Evolutionary conservation across 2,329 filamentous ascomycete genomes (phyloP).

Genomic region (Cladophialophora yegresii): DNA sequence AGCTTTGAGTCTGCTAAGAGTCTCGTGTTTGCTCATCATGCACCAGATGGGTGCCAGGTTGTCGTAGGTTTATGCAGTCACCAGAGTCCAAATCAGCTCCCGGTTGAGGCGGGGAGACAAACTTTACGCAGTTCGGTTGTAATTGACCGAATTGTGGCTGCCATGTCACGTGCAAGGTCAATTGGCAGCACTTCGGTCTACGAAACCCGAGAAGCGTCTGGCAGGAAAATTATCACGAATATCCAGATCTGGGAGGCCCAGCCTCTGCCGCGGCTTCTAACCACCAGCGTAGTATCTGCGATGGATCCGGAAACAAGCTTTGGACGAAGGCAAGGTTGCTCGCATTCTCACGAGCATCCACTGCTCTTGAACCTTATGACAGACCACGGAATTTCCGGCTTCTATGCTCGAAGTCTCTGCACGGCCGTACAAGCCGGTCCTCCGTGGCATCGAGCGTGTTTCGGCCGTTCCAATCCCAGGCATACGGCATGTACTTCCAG

Average conservation of each 20-base stretch:
- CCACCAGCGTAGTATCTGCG: conserved; percentile 11
- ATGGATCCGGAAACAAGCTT: conserved; percentile 8
- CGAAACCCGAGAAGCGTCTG: conserved; percentile 2
- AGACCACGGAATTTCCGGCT: not conserved
- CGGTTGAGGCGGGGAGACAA: conserved; percentile 1
- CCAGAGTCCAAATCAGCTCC: not conserved
- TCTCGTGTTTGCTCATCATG: conserved; percentile 17
- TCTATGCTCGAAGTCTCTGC: not conserved
- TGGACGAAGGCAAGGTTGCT: not conserved
- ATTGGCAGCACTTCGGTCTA: not conserved
- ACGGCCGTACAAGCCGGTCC: no score
- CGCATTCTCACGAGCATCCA: not conserved
- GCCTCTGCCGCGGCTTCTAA: not conserved
- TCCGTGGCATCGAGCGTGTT: not conserved
- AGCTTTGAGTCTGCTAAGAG: conserved; percentile 15
- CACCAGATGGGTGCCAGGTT: not conserved
- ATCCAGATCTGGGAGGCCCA: not conserved
- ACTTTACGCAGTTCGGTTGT: conserved; percentile 4
- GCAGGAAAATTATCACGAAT: not conserved
- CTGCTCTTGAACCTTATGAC: not conserved
- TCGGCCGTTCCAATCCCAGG: not conserved
- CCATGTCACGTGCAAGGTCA: not conserved
- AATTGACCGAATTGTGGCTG: not conserved
- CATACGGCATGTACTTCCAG: not conserved
- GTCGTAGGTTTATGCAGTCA: not conserved